Conservation (phyloP, 176 grass and related monocot genomes). For the Urochloa ruziziensis region DNA sequence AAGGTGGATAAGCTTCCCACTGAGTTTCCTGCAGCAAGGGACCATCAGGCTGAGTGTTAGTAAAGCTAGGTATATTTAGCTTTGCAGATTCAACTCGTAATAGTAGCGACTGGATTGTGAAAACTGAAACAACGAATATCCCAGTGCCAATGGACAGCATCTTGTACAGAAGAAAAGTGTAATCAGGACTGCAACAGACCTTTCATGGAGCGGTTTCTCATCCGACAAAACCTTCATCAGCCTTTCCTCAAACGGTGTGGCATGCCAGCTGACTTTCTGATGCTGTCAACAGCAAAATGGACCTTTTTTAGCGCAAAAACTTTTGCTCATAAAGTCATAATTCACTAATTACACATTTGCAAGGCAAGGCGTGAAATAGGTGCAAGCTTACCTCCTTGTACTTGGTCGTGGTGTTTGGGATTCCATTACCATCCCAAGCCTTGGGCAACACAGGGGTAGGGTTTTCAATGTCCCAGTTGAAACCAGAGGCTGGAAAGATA, state of each 20-base stretch:
- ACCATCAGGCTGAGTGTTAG: neutral
- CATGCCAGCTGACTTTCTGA: conserved; percentile 73
- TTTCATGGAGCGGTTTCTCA: conserved; percentile 57
- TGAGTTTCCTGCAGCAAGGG: conserved; percentile 33
- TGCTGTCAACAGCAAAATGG: conserved; percentile 49
- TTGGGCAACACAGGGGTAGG: conserved; percentile 38
- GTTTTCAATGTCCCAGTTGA: conserved; percentile 37
- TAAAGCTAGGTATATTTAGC: neutral
- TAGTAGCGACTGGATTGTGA: neutral
- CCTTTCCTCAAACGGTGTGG: conserved; percentile 87
- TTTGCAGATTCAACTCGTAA: neutral
- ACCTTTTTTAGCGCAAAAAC: no score
- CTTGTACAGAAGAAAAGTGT: neutral
- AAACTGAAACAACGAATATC: neutral
- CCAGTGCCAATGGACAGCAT: neutral
- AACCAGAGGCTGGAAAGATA: conserved; percentile 42
- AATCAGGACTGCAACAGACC: conserved; percentile 30
- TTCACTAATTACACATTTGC: no score
- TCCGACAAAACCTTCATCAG: conserved; percentile 70
- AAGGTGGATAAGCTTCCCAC: conserved; percentile 43
- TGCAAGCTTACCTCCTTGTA: conserved; percentile 74
- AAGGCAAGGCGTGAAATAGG: no score
- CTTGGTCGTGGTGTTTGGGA: conserved; percentile 82
- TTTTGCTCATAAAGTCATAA: no score
- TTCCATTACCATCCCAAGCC: conserved; percentile 67